Percentiles rank a stretch among this genome's conserved stretches.
Conservation (phyloP, 257 asterid species). For the Linaria vulgaris region DNA sequence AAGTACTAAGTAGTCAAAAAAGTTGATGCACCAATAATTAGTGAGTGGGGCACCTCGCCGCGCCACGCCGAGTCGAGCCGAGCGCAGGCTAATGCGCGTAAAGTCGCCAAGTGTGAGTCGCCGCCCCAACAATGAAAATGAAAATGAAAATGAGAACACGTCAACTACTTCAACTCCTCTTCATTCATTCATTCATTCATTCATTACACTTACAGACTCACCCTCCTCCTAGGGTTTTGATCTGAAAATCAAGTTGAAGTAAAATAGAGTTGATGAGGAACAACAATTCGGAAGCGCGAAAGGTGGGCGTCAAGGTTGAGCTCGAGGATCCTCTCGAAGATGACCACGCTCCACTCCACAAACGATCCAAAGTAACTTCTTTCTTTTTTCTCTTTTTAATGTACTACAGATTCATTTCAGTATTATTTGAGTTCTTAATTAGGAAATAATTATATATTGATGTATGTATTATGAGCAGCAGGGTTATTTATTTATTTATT, state of each 20-base stretch:
- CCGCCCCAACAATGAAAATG: too few species aligned
- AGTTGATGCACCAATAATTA: neutral
- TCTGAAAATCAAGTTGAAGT: slow-evolving; percentile 10
- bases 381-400: neutral
- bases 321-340: slow-evolving; percentile 51
- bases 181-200: too few species aligned
- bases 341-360: slow-evolving; percentile 45
- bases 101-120: slow-evolving; percentile 48
- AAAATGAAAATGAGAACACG: too few species aligned
- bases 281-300: slow-evolving; percentile 43
- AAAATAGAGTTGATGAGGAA: slow-evolving; percentile 43
- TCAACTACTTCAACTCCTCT: too few species aligned
- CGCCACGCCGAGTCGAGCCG: too few species aligned
- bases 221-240: slow-evolving; percentile 23
- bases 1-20: neutral
- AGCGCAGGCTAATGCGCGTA: slow-evolving; percentile 27
- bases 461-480: too few species aligned
- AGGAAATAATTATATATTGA: too few species aligned
- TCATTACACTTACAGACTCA: too few species aligned
- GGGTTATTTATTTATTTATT: too few species aligned
- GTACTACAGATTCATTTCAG: too few species aligned
- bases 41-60: slow-evolving; percentile 19
- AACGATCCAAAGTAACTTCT: slow-evolving; percentile 45
- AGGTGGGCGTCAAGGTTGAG: slow-evolving; percentile 50
- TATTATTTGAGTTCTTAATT: too few species aligned